phyloP scores from a whole-genome alignment of 2,329 filamentous ascomycete species.

The Akanthomyces uredinophilus region DNA sequence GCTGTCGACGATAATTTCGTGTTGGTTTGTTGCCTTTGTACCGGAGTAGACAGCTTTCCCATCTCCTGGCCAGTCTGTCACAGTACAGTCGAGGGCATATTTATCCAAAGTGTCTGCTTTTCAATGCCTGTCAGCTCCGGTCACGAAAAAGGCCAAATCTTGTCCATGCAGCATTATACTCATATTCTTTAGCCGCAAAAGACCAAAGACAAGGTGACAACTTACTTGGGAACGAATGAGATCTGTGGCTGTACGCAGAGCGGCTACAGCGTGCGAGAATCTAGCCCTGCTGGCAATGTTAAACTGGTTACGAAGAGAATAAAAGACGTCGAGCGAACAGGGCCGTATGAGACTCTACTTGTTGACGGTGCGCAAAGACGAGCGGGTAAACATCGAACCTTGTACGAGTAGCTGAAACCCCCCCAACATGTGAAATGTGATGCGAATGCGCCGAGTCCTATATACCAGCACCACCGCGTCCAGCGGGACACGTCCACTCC shows the following conservation, averaged over 20 bases:
- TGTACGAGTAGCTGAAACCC: neutral
- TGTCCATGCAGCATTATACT: too few species aligned
- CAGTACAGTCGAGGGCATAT: too few species aligned
- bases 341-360: neutral
- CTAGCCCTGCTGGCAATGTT: neutral
- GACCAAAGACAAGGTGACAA: too few species aligned
- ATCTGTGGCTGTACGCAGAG: neutral
- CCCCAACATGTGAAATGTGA: neutral
- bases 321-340: neutral
- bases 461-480: neutral
- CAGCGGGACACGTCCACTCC: neutral
- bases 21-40: too few species aligned
- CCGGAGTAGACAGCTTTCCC: too few species aligned
- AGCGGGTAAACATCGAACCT: neutral
- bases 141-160: too few species aligned
- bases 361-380: neutral
- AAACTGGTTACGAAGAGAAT: neutral
- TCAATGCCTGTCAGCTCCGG: too few species aligned
- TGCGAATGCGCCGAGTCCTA: neutral
- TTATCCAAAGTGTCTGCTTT: too few species aligned
- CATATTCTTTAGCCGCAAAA: too few species aligned
- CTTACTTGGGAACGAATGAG: neutral
- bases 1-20: too few species aligned
- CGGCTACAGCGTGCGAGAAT: neutral
- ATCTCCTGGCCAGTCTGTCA: too few species aligned